These are phyloP conservation scores for Ulmus americana DNA, from an alignment of 331 rosid genomes.

Conservation along the genomic window DNA sequence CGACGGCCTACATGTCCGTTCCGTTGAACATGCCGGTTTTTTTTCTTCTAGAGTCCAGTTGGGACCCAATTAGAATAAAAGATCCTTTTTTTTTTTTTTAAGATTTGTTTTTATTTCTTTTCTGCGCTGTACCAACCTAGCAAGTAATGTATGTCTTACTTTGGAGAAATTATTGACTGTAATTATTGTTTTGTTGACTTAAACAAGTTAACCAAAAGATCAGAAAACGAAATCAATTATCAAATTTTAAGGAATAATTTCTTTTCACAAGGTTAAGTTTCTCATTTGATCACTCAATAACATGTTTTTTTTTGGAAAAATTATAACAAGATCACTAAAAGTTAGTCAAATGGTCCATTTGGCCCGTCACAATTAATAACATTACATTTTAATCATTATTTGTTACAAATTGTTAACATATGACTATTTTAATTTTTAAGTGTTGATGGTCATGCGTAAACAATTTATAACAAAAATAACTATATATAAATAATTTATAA, in stretches of 20 bases:
- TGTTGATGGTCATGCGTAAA: too few species aligned
- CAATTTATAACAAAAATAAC: rapidly evolving
- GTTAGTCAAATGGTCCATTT: neutral
- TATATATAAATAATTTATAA: too few species aligned
- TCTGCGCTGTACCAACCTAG: neutral
- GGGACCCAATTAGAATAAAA: slow-evolving; percentile 6
- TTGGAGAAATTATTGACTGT: neutral
- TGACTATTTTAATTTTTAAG: too few species aligned
- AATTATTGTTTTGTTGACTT: neutral
- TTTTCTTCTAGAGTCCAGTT: slow-evolving; percentile 13
- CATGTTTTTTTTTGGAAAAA: neutral
- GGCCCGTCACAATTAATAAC: too few species aligned
- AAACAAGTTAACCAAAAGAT: neutral
- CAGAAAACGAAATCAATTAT: neutral
- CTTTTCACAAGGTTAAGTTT: too few species aligned
- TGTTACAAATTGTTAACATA: too few species aligned
- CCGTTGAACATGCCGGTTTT: slow-evolving; percentile 32
- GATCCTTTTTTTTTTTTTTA: neutral
- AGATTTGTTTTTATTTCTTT: neutral
- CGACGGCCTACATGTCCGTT: slow-evolving; percentile 15
- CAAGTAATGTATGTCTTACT: too few species aligned
- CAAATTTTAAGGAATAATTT: too few species aligned
- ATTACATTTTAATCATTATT: neutral
- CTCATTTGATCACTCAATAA: too few species aligned
- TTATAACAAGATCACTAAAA: neutral